Evolutionary conservation across 441 rosid genomes (phyloP).

Genomic region (Croton setiger): DNA sequence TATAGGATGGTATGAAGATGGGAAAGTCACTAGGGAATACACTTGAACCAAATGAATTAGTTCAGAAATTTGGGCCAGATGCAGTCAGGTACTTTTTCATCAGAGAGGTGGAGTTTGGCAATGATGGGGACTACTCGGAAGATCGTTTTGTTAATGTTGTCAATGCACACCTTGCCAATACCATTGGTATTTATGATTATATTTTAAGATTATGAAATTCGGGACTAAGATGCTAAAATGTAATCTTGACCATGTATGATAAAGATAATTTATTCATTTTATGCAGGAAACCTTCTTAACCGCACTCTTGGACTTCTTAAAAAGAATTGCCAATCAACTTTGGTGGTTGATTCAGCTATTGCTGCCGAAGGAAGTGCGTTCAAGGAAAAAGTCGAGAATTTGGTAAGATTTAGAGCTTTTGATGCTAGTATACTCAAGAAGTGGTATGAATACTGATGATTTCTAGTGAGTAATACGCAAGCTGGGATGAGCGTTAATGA

Average conservation of each 20-base stretch:
- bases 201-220: neutral
- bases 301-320: conserved; percentile 92
- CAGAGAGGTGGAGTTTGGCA: conserved; percentile 91
- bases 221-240: neutral
- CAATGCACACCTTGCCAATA: conserved; percentile 97
- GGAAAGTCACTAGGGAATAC: conserved; percentile 96
- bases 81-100: conserved; percentile 94
- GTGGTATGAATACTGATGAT: neutral
- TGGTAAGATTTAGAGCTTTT: conserved; percentile 42
- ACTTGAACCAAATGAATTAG: conserved; percentile 82
- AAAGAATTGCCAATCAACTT: conserved; percentile 81
- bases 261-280: neutral
- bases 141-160: conserved; percentile 75
- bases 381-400: conserved; percentile 59
- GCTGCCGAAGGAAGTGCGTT: conserved; percentile 72
- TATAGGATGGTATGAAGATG: conserved; percentile 98
- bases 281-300: conserved; percentile 87
- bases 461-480: neutral
- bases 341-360: conserved; percentile 64
- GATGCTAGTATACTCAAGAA: neutral
- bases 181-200: conserved; percentile 46
- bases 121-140: conserved; percentile 94
- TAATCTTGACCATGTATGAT: conserved; percentile 2
- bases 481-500: neutral
- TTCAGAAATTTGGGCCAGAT: conserved; percentile 76